Evolutionary conservation across 2,329 filamentous ascomycete genomes (phyloP), one percentile per base, ranked within the genome.

Genomic region (Drechslerella stenobrocha): DNA sequence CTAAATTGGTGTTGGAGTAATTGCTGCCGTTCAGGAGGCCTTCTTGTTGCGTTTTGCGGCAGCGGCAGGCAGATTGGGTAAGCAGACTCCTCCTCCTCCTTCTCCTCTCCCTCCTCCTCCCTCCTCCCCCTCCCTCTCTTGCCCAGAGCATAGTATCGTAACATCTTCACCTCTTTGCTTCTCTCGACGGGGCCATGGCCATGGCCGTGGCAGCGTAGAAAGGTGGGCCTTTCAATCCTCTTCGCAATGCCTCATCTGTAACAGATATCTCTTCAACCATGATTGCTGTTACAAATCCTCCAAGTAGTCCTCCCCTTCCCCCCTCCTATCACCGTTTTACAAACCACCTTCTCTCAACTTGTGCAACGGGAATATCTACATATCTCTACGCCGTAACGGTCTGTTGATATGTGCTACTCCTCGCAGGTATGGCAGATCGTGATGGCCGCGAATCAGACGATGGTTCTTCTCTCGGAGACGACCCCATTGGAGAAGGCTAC

Each of bases 351-450:
- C n/a, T n/a, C n/a, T n/a, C n/a, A n/a, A n/a, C n/a, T n/a, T n/a
- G 15, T 15, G 34, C 34, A 32, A 6, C 15, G 3, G 11, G 15
- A 13, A 13, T 37, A 15, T 15, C 11, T 15, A 9, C 11, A 13
- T 18, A 8, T 18, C 8, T 20, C 37, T 20, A 18, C 37, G 22
- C 8, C 37, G 37, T 42, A 42, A 42, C 15, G 15, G 37, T 18
- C 22, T 42, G 37, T 42, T 42, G 15, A 42, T 42, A 42, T 42
- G 37, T 42, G 37, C 37, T 42, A 18, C 28, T 15, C 26, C 44
- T 30, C 22, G 26, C 24, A 67, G 63, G 63, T 67, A 67, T 67
- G 63, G 63, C 63, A 67, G 63, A 67, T 67, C 55, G 51, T 60
- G 63, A 67, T 67, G 55, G 56, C 55, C 63, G 48, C 45, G 63